These are phyloP conservation scores for Metschnikowia colocasiae DNA, from an alignment of 805 yeast genomes.

Conservation along the genomic window DNA sequence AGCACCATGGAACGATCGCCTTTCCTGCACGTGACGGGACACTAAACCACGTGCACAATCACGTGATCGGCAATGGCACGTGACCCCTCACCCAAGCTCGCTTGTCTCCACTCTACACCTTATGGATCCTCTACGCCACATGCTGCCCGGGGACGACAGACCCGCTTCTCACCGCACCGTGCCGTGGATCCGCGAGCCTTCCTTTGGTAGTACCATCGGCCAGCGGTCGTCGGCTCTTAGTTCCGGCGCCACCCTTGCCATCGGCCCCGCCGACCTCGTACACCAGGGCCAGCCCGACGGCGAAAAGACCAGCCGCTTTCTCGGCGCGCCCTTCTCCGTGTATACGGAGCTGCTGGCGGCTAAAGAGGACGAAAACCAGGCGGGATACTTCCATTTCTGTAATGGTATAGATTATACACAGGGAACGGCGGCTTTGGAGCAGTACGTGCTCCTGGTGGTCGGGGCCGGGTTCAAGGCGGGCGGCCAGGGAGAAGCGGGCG, in stretches of 20 bases:
- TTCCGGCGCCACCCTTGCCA: conserved; percentile 9
- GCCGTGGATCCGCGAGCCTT: conserved; percentile 28
- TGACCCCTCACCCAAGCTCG: background rate
- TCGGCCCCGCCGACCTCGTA: conserved; percentile 39
- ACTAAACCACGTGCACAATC: no score
- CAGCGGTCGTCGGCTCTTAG: conserved; percentile 24
- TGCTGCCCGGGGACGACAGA: background rate
- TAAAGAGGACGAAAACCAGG: conserved; percentile 36
- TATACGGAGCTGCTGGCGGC: conserved; percentile 6
- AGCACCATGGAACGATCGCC: no score
- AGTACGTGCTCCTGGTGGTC: conserved; percentile 22
- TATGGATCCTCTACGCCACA: background rate
- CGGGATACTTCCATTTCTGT: conserved; percentile 37
- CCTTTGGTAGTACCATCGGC: conserved; percentile 29
- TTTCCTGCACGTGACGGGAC: background rate
- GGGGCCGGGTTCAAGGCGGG: conserved; percentile 21
- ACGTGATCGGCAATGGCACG: background rate
- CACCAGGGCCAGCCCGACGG: conserved; percentile 39
- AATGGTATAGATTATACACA: conserved; percentile 30
- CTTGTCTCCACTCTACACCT: background rate
- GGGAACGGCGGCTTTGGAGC: conserved; percentile 26
- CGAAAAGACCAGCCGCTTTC: conserved; percentile 24
- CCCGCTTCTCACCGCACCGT: conserved; percentile 8
- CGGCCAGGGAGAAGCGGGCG: conserved; percentile 17
- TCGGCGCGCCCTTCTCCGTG: conserved; percentile 26